Percentiles rank a stretch among this genome's conserved stretches.
phyloP scores from a whole-genome alignment of 2,329 filamentous ascomycete species.

The Aspergillus fischeri region DNA sequence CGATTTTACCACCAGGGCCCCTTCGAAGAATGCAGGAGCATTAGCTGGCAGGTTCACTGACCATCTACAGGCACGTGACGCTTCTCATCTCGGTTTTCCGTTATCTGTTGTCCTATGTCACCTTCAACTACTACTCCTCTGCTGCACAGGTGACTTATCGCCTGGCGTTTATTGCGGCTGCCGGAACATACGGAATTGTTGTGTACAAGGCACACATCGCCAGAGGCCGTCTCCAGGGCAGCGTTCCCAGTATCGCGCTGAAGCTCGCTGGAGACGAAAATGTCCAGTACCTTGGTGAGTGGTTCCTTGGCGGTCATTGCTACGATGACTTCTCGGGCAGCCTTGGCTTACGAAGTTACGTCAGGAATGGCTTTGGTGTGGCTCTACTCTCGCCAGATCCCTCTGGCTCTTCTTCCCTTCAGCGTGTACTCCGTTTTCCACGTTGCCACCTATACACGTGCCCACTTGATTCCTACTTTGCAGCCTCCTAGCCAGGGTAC shows the following conservation, averaged over 20 bases:
- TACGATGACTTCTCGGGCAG: neutral
- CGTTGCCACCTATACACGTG: constrained; percentile 91
- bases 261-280: constrained; percentile 84
- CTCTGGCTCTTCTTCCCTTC: constrained; percentile 88
- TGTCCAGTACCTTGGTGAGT: constrained; percentile 90
- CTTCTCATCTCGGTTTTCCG: constrained; percentile 78
- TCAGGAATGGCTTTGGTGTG: constrained; percentile 89
- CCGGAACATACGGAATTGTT: constrained; percentile 92
- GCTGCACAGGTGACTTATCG: constrained; percentile 84
- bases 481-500: constrained; percentile 57
- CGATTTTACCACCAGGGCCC: neutral
- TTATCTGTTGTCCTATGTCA: constrained; percentile 80
- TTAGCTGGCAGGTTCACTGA: constrained; percentile 16
- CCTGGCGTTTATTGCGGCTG: constrained; percentile 81
- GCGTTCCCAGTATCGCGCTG: constrained; percentile 58
- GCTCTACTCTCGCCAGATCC: constrained; percentile 86
- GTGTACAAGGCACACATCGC: constrained; percentile 97
- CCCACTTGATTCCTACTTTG: constrained; percentile 85
- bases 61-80: constrained; percentile 67
- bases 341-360: constrained; percentile 5
- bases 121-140: constrained; percentile 77
- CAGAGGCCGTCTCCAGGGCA: constrained; percentile 68
- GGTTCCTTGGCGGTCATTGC: neutral
- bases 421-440: constrained; percentile 98
- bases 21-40: neutral